phyloP scores from a whole-genome alignment of 192 early-diverging fungal species.

The Linderina pennispora region DNA sequence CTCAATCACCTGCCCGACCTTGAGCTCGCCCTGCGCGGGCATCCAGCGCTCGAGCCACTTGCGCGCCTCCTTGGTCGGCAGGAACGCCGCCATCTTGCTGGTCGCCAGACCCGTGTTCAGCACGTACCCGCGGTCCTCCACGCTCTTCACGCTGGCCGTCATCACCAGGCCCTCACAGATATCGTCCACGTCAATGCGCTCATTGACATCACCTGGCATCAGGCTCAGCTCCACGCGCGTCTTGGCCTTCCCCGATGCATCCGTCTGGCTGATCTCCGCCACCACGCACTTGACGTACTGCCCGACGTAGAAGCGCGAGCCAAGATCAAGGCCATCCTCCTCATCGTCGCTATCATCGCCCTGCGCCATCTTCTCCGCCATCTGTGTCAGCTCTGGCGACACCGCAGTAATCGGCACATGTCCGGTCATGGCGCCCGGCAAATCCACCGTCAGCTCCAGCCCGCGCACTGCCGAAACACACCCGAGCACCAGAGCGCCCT shows the following conservation, averaged over 20 bases:
- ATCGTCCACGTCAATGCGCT: constrained; percentile 56
- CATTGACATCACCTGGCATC: constrained; percentile 74
- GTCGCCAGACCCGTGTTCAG: constrained; percentile 62
- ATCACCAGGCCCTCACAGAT: constrained; percentile 66
- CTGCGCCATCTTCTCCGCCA: constrained; percentile 62
- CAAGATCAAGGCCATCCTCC: constrained; percentile 60
- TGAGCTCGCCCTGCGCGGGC: constrained; percentile 48
- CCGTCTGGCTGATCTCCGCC: constrained; percentile 46
- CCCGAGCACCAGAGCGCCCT: constrained; percentile 71
- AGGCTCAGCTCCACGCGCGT: constrained; percentile 65
- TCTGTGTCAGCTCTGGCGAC: constrained; percentile 61
- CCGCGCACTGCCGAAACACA: constrained; percentile 74
- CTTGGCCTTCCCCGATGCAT: constrained; percentile 21
- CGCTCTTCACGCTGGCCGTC: constrained; percentile 64
- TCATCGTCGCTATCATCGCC: constrained; percentile 52
- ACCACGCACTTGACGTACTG: constrained; percentile 78
- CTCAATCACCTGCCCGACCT: constrained; percentile 70
- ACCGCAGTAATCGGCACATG: constrained; percentile 84
- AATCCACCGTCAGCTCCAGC: constrained; percentile 71
- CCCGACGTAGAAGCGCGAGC: constrained; percentile 66
- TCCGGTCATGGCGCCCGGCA: constrained; percentile 82
- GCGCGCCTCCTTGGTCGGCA: constrained; percentile 62
- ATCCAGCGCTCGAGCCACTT: constrained; percentile 58
- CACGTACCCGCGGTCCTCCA: constrained; percentile 93
- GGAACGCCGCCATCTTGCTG: constrained; percentile 61